Percentiles rank a stretch among this genome's conserved stretches.
Conservation (phyloP, 2,329 filamentous ascomycete species). For the Penicillium janthinellum region DNA sequence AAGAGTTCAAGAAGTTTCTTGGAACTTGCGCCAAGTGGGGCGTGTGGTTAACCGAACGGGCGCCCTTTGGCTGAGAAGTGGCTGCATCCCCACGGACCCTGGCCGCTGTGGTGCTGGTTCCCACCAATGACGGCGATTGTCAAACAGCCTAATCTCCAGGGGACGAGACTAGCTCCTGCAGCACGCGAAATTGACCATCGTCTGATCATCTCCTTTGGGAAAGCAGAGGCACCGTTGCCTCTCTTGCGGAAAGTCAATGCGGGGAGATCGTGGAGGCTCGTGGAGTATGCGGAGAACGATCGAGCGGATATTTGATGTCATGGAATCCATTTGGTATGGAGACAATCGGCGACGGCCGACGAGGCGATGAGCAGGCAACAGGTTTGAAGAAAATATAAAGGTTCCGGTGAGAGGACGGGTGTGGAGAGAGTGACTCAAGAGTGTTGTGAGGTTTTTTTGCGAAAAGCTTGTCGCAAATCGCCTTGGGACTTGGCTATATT, state of each 20-base stretch:
- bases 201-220: constrained; percentile 10
- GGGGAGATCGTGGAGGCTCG: constrained; percentile 15
- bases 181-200: constrained; percentile 1
- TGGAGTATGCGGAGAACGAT: constrained; percentile 3
- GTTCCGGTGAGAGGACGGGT: constrained; percentile 4
- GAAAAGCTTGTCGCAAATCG: not conserved
- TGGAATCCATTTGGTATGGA: constrained; percentile 1
- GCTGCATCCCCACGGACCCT: not conserved
- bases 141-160: not conserved
- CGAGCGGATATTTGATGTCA: constrained; percentile 11
- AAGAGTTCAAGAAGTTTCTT: not conserved
- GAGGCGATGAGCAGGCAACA: constrained; percentile 5
- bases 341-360: constrained; percentile 8
- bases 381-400: constrained; percentile 8
- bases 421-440: not conserved
- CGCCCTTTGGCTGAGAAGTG: constrained; percentile 2
- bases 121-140: not conserved
- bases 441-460: not conserved
- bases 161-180: constrained; percentile 1
- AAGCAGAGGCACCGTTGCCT: constrained; percentile 16
- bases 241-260: constrained; percentile 20
- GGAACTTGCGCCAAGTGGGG: constrained; percentile 6
- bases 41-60: constrained; percentile 8
- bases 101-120: not conserved
- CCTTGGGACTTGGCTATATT: not conserved